Percentiles rank a stretch among this genome's conserved stretches.
Evolutionary conservation across 345 rosid genomes (phyloP).

Genomic region (Gossypium longicalyx): DNA sequence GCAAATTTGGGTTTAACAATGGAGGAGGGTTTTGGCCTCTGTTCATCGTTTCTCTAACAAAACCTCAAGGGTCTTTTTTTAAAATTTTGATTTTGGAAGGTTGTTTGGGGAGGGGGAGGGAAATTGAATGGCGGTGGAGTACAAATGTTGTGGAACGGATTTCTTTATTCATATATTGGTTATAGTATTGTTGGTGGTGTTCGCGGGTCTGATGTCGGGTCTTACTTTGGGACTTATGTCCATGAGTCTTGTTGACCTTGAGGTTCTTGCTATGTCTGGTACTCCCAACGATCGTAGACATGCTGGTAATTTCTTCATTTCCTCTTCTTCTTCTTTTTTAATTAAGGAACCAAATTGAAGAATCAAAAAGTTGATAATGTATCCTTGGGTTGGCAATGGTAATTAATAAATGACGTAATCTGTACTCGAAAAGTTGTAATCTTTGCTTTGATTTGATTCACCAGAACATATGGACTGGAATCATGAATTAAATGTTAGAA

Average conservation of each 20-base stretch:
- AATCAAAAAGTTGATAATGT: not conserved
- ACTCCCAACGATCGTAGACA: slow-evolving; percentile 62
- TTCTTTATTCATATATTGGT: slow-evolving; percentile 65
- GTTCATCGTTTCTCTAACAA: slow-evolving; percentile 2
- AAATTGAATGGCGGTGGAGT: slow-evolving; percentile 58
- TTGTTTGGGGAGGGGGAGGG: not conserved
- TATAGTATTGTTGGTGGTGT: slow-evolving; percentile 54
- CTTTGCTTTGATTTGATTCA: not conserved
- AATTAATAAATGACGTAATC: not conserved
- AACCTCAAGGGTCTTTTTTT: too few species aligned
- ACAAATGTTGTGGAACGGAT: slow-evolving; percentile 45
- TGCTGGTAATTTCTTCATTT: slow-evolving; percentile 47
- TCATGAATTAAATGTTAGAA: not conserved
- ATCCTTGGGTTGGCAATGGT: not conserved
- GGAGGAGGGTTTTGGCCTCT: not conserved
- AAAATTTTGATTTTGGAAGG: slow-evolving; percentile 23
- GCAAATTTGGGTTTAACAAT: not conserved
- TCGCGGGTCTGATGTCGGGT: slow-evolving; percentile 97
- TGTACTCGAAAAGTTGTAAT: not conserved
- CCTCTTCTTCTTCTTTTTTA: not conserved
- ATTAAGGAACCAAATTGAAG: not conserved
- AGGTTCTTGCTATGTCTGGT: slow-evolving; percentile 91
- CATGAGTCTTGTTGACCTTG: slow-evolving; percentile 93
- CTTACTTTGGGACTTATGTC: slow-evolving; percentile 97
- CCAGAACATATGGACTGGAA: not conserved